Percentiles rank a stretch among this genome's conserved stretches.
phyloP scores from a whole-genome alignment of 345 rosid species.

The Gossypium turneri region DNA sequence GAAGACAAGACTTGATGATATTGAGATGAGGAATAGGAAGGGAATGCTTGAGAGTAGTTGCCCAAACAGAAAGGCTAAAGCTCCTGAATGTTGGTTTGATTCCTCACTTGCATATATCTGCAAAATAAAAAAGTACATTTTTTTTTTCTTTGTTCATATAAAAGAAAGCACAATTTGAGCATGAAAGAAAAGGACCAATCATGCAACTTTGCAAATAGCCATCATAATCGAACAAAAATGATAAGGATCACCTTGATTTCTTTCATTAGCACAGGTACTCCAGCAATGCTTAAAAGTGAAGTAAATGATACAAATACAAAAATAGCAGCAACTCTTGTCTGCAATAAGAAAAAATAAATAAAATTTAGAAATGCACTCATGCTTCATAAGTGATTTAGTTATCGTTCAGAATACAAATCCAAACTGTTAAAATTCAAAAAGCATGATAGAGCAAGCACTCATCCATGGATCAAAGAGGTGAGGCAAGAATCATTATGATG shows the following conservation, averaged over 20 bases:
- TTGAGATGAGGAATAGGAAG: slow-evolving; percentile 89
- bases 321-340: slow-evolving; percentile 85
- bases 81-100: slow-evolving; percentile 86
- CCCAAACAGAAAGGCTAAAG: slow-evolving; percentile 79
- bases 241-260: slow-evolving; percentile 65
- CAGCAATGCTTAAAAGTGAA: slow-evolving; percentile 80
- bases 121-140: slow-evolving; percentile 8
- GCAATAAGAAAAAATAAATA: slow-evolving; percentile 31
- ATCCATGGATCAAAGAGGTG: background rate
- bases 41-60: slow-evolving; percentile 95
- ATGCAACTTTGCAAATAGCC: background rate
- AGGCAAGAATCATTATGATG: background rate
- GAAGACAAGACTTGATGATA: slow-evolving; percentile 92
- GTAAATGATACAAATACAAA: slow-evolving; percentile 84
- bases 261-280: slow-evolving; percentile 65
- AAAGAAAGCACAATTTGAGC: background rate
- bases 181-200: background rate
- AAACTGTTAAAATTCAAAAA: slow-evolving; percentile 5
- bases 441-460: background rate
- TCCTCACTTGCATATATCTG: slow-evolving; percentile 82
- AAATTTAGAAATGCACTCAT: slow-evolving; percentile 8
- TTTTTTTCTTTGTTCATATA: background rate
- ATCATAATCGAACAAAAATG: background rate
- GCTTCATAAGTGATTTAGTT: background rate
- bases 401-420: background rate